phyloP scores from a whole-genome alignment of 352 stramenopile species.

The Phytopythium ostracodes region DNA sequence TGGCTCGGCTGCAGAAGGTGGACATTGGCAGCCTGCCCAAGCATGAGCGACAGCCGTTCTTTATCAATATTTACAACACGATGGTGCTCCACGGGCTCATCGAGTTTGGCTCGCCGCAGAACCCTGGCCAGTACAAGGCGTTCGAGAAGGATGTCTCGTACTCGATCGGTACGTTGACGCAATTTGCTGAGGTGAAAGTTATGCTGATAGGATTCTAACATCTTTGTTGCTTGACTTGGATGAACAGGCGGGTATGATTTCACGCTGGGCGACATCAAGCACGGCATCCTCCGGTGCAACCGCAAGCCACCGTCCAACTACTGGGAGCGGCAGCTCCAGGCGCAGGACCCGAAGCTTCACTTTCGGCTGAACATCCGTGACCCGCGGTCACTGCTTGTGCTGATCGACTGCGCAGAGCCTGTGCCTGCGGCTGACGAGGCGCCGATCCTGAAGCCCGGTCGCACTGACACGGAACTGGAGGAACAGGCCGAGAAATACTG shows the following conservation, averaged over 20 bases:
- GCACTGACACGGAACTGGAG: conserved; percentile 83
- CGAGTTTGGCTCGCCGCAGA: conserved; percentile 84
- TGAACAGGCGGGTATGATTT: conserved; percentile 61
- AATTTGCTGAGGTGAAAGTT: background rate
- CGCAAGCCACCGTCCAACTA: conserved; percentile 85
- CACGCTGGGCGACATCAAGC: conserved; percentile 82
- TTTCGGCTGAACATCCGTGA: conserved; percentile 86
- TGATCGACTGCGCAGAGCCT: conserved; percentile 72
- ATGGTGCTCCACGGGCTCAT: conserved; percentile 86
- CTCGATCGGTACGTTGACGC: conserved; percentile 41
- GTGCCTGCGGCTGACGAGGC: conserved; percentile 56
- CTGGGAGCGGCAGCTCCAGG: conserved; percentile 80
- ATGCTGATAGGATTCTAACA: background rate
- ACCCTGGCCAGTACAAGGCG: conserved; percentile 73
- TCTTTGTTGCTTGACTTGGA: background rate
- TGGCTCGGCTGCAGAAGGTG: conserved; percentile 58
- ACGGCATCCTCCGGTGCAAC: conserved; percentile 86
- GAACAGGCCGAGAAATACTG: conserved; percentile 81
- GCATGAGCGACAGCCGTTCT: conserved; percentile 83
- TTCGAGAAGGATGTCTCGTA: conserved; percentile 85
- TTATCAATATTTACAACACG: conserved; percentile 89
- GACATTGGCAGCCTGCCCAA: conserved; percentile 73
- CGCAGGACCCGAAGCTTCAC: conserved; percentile 77
- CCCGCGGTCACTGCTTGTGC: conserved; percentile 71
- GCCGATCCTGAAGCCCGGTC: conserved; percentile 75